A percentile compares a stretch with the other conserved stretches of the same genome.
phyloP scores from a whole-genome alignment of 2,329 filamentous ascomycete species.

The Xylariales sp. region DNA sequence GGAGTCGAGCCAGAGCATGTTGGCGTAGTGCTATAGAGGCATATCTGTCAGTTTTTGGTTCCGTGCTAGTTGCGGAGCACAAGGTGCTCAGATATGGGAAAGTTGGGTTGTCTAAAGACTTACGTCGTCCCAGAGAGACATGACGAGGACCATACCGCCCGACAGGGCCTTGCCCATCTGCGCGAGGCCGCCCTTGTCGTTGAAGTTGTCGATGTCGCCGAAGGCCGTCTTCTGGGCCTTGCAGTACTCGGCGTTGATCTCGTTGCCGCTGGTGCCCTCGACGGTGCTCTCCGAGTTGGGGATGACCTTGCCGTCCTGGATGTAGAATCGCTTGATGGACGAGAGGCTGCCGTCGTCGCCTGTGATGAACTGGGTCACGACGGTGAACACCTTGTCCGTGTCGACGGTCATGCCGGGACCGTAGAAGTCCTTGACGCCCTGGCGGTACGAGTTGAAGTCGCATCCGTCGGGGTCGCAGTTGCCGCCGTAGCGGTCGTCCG shows the following conservation, averaged over 20 bases:
- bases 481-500: conserved; percentile 63
- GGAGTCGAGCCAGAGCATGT: conserved; percentile 72
- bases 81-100: neutral
- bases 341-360: conserved; percentile 59
- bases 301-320: conserved; percentile 65
- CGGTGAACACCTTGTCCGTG: conserved; percentile 66
- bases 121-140: conserved; percentile 69
- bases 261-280: conserved; percentile 47
- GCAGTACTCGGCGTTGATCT: conserved; percentile 67
- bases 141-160: conserved; percentile 69
- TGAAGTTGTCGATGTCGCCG: conserved; percentile 63
- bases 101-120: conserved; percentile 23
- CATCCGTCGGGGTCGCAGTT: conserved; percentile 73
- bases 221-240: conserved; percentile 64
- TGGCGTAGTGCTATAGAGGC: conserved; percentile 57
- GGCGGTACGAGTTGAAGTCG: conserved; percentile 73
- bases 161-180: conserved; percentile 64
- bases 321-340: conserved; percentile 67
- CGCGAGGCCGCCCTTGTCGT: conserved; percentile 62
- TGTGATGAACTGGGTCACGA: conserved; percentile 68
- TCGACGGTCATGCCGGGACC: conserved; percentile 66
- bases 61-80: neutral
- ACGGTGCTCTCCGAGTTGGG: conserved; percentile 53
- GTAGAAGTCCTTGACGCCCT: conserved; percentile 69
- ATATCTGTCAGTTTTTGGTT: conserved; percentile 19